These are phyloP conservation scores for Colletotrichum viniferum DNA, from an alignment of 2,329 filamentous ascomycete species.

Conservation along the genomic window DNA sequence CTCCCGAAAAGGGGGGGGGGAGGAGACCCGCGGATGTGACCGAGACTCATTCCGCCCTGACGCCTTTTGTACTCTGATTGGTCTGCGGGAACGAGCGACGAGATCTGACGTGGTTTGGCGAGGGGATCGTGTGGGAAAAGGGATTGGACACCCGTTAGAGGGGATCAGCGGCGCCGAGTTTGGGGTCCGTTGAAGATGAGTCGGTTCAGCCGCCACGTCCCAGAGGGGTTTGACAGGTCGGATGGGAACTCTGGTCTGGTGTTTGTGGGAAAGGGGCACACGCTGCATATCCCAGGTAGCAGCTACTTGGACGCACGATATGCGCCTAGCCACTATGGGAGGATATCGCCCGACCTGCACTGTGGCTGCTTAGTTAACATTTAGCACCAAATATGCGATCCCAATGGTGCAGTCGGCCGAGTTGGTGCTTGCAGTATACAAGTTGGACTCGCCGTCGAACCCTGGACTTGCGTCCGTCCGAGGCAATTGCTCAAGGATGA, in stretches of 20 bases:
- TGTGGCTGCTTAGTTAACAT: not conserved
- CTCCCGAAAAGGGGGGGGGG: not conserved
- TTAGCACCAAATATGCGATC: not conserved
- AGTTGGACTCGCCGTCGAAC: not conserved
- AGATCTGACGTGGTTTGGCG: not conserved
- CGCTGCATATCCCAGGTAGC: not conserved
- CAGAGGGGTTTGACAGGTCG: not conserved
- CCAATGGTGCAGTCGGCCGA: not conserved
- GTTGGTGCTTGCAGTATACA: not conserved
- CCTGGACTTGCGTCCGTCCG: not conserved
- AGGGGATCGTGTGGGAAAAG: not conserved
- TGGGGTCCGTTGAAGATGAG: not conserved
- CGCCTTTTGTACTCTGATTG: not conserved
- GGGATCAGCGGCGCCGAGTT: not conserved
- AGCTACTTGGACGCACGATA: not conserved
- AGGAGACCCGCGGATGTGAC: not conserved
- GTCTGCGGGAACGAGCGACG: not conserved
- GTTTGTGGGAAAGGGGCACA: not conserved
- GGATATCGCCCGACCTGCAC: not conserved
- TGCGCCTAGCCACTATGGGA: not conserved
- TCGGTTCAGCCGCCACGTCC: not conserved
- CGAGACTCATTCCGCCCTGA: slow-evolving; percentile 1
- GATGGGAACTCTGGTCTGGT: not conserved
- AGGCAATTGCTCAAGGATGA: not conserved
- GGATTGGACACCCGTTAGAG: slow-evolving; percentile 4